Conservation (phyloP, 2,329 filamentous ascomycete species). For the Uncinocarpus reesii region DNA sequence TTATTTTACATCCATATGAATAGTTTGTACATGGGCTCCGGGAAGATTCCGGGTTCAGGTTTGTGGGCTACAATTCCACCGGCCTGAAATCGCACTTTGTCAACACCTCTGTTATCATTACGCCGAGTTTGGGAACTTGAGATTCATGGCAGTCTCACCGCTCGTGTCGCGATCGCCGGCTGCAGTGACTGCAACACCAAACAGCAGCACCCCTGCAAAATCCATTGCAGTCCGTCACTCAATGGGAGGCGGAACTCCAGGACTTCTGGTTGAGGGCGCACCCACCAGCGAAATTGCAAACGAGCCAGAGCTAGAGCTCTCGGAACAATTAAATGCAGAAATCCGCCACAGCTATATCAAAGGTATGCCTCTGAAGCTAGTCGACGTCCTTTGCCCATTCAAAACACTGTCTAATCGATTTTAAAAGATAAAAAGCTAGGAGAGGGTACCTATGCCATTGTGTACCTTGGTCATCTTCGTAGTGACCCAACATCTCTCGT, state of each 20-base stretch:
- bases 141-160: conserved; percentile 36
- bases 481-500: conserved; percentile 62
- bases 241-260: conserved; percentile 10
- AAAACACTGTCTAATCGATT: too few relatives aligned
- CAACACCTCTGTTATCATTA: too few relatives aligned
- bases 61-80: background rate
- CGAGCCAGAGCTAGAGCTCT: conserved; percentile 33
- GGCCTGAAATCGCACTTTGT: background rate
- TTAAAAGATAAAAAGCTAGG: conserved; percentile 74
- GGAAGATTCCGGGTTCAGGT: background rate
- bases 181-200: conserved; percentile 21
- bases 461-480: conserved; percentile 77
- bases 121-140: background rate
- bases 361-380: conserved; percentile 40
- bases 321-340: conserved; percentile 72
- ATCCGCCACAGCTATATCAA: conserved; percentile 85
- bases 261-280: background rate
- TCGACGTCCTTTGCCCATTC: background rate
- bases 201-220: conserved; percentile 26
- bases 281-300: conserved; percentile 1
- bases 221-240: conserved; percentile 27
- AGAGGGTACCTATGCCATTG: conserved; percentile 93
- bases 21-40: background rate
- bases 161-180: conserved; percentile 31
- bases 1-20: background rate